Percentiles rank a stretch among this genome's conserved stretches.
Evolutionary conservation across 257 asterid genomes (phyloP).

Genomic region (Gentiana macrophylla): DNA sequence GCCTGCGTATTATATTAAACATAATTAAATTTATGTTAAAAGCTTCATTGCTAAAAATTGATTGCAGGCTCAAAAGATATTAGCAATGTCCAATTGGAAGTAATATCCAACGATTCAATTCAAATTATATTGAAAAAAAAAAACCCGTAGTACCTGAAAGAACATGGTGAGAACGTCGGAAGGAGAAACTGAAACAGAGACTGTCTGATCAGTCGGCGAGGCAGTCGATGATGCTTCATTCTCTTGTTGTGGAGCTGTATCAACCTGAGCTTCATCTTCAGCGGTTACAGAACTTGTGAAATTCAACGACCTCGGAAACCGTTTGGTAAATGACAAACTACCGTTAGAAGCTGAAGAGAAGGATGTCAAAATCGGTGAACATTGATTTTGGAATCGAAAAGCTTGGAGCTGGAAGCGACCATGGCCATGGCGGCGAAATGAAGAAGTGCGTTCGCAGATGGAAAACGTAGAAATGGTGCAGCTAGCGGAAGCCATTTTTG

Average conservation of each 20-base stretch:
- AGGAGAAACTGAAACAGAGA: slow-evolving; percentile 76
- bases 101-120: too few species aligned
- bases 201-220: slow-evolving; percentile 39
- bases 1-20: slow-evolving; percentile 35
- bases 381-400: neutral
- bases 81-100: neutral
- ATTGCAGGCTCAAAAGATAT: too few species aligned
- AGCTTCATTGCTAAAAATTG: too few species aligned
- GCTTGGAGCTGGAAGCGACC: neutral
- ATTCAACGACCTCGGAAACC: slow-evolving; percentile 14
- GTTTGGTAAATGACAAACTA: slow-evolving; percentile 13
- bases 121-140: neutral
- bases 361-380: neutral
- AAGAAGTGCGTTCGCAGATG: slow-evolving; percentile 13
- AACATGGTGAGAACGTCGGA: slow-evolving; percentile 85
- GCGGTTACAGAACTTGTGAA: slow-evolving; percentile 24
- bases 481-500: slow-evolving; percentile 36
- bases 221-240: slow-evolving; percentile 20
- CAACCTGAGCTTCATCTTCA: slow-evolving; percentile 21
- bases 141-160: slow-evolving; percentile 39
- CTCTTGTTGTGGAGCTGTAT: slow-evolving; percentile 18
- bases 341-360: slow-evolving; percentile 9
- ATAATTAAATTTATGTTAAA: neutral
- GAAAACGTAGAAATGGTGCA: slow-evolving; percentile 28
- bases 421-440: slow-evolving; percentile 9